Percentiles rank a stretch among this genome's conserved stretches.
Evolutionary conservation across 345 rosid species (phyloP).

Genomic region (Psidium guajava): DNA sequence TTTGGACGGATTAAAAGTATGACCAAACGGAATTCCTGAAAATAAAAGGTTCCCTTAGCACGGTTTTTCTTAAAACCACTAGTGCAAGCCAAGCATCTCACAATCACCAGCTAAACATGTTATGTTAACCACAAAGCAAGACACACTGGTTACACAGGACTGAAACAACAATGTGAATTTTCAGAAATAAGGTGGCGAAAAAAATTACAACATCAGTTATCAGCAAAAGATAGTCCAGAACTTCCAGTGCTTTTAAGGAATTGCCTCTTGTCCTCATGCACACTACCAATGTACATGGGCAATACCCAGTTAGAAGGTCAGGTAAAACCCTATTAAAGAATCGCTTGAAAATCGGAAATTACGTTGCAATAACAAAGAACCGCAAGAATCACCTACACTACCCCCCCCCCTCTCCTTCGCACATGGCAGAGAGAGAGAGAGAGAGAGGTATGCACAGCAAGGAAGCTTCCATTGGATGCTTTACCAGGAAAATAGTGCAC

Average conservation of each 20-base stretch:
- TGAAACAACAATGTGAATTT: background rate
- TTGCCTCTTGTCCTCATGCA: background rate
- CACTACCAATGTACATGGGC: background rate
- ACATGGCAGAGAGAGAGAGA: background rate
- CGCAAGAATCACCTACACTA: background rate
- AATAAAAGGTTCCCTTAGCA: conserved; percentile 50
- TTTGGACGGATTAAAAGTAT: conserved; percentile 66
- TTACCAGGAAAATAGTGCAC: background rate
- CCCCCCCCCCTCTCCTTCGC: background rate
- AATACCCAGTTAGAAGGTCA: background rate
- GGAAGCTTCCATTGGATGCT: background rate
- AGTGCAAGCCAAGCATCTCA: background rate
- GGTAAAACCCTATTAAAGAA: background rate
- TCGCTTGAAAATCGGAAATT: background rate
- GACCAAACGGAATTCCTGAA: conserved; percentile 94
- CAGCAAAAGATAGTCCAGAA: background rate
- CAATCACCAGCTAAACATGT: background rate
- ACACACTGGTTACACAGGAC: background rate
- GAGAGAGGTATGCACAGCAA: background rate
- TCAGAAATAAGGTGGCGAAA: background rate
- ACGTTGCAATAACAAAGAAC: background rate
- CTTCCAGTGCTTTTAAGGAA: background rate
- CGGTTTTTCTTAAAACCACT: conserved; percentile 11
- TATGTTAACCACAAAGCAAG: background rate
- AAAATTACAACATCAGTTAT: background rate